Percentiles rank a stretch among this genome's conserved stretches.
phyloP scores from a whole-genome alignment of 2,329 filamentous ascomycete species.

The Hysterium pulicare region DNA sequence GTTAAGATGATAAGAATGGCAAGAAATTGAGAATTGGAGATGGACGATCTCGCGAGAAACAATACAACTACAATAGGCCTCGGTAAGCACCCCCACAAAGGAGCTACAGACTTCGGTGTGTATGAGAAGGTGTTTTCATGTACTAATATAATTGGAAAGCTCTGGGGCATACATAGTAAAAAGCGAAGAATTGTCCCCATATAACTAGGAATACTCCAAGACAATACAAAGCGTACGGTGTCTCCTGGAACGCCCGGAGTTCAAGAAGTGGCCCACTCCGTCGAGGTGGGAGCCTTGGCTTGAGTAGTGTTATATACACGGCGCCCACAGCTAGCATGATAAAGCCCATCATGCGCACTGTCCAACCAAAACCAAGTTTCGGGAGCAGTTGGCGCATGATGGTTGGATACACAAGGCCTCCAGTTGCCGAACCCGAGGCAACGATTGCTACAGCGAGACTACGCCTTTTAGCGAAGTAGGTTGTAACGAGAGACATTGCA shows the following conservation, averaged over 20 bases:
- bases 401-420: conserved; percentile 62
- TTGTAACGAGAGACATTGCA: conserved; percentile 33
- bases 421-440: conserved; percentile 58
- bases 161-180: conserved; percentile 38
- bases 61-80: too few species aligned
- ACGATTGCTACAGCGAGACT: conserved; percentile 59
- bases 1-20: too few species aligned
- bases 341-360: conserved; percentile 60
- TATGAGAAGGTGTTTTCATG: conserved; percentile 36
- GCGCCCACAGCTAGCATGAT: conserved; percentile 50
- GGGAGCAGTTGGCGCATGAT: conserved; percentile 54
- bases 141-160: neutral
- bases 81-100: too few species aligned
- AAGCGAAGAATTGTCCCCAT: conserved; percentile 41
- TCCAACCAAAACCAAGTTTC: conserved; percentile 62
- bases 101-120: too few species aligned
- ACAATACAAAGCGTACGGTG: conserved; percentile 38
- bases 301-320: conserved; percentile 37
- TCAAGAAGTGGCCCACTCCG: conserved; percentile 43
- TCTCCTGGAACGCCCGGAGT: conserved; percentile 39
- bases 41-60: too few species aligned
- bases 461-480: conserved; percentile 60
- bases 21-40: too few species aligned
- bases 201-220: conserved; percentile 32
- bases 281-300: conserved; percentile 42